These are phyloP conservation scores for Quercus alba DNA, from an alignment of 306 rosid genomes.

Conservation along the genomic window DNA sequence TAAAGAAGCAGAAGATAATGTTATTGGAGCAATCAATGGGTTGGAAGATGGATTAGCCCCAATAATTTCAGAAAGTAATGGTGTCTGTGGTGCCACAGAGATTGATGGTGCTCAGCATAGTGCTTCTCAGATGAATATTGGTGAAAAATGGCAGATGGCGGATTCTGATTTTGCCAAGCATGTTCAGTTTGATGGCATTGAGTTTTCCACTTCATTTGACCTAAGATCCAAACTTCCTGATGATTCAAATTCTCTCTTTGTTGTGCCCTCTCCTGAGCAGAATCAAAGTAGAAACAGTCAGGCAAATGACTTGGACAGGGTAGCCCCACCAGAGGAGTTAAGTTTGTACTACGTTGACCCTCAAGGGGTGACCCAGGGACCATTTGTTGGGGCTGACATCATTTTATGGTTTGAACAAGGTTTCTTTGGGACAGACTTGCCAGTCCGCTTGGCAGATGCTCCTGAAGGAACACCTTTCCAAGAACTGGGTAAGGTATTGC, in stretches of 20 bases:
- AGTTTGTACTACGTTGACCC: conserved; percentile 58
- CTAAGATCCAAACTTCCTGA: conserved; percentile 28
- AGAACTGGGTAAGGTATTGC: conserved; percentile 52
- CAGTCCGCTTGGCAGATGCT: conserved; percentile 49
- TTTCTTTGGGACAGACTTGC: conserved; percentile 58
- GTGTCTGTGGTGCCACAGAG: conserved; percentile 16
- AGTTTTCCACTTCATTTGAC: conserved; percentile 25
- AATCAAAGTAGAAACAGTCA: conserved; percentile 21
- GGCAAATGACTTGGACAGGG: conserved; percentile 22
- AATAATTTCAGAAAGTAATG: conserved; percentile 25
- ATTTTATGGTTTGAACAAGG: conserved; percentile 63
- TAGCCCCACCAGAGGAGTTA: conserved; percentile 33
- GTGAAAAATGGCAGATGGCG: conserved; percentile 15
- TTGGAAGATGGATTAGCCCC: conserved; percentile 13
- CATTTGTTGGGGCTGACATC: conserved; percentile 55
- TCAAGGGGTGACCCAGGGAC: conserved; percentile 59
- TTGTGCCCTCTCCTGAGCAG: conserved; percentile 25
- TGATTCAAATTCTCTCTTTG: conserved; percentile 30
- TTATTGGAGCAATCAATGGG: background rate
- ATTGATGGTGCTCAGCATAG: conserved; percentile 22
- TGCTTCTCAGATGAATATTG: conserved; percentile 19
- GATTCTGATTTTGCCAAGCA: conserved; percentile 17
- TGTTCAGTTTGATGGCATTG: conserved; percentile 19
- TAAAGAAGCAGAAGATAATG: conserved; percentile 16
- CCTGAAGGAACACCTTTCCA: conserved; percentile 44